These are phyloP conservation scores for Xeromyces bisporus DNA, from an alignment of 495 filamentous ascomycete species.

Conservation along the genomic window DNA sequence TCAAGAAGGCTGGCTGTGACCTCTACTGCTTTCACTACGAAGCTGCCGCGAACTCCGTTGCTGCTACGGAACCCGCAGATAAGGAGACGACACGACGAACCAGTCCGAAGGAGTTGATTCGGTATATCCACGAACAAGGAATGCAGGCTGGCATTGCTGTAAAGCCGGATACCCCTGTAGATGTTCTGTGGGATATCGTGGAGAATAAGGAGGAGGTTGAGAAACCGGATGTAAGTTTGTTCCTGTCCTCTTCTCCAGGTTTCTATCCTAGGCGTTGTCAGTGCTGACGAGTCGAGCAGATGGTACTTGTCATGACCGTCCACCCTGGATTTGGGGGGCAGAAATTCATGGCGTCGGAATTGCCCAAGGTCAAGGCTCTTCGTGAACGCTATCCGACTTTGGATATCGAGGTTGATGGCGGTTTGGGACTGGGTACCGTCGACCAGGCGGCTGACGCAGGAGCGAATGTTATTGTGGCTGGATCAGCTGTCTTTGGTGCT, in stretches of 20 bases:
- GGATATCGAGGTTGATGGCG: conserved; percentile 95
- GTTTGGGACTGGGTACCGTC: conserved; percentile 72
- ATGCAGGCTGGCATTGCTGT: conserved; percentile 91
- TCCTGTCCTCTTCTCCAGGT: conserved; percentile 2
- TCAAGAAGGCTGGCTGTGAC: conserved; percentile 85
- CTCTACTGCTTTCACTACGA: conserved; percentile 99
- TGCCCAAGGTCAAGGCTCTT: conserved; percentile 81
- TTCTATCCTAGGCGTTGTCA: not conserved
- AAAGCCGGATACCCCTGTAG: conserved; percentile 79
- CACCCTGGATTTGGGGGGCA: conserved; percentile 96
- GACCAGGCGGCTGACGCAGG: conserved; percentile 90
- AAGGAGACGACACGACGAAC: conserved; percentile 47
- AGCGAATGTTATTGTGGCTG: conserved; percentile 95
- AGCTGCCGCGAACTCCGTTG: conserved; percentile 71
- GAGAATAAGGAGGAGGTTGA: conserved; percentile 54
- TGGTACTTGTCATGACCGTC: conserved; percentile 98
- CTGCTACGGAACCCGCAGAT: conserved; percentile 60
- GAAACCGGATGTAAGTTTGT: conserved; percentile 63
- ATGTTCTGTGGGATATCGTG: conserved; percentile 80
- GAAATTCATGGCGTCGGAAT: conserved; percentile 90
- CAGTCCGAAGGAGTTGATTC: conserved; percentile 67
- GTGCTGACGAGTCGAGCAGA: conserved; percentile 33
- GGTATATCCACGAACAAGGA: conserved; percentile 71
- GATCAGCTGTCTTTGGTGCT: conserved; percentile 92
- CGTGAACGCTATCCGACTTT: conserved; percentile 72